Base-by-base conservation (phyloP, 1,284 basidiomycete species). In the Marasmius sp. region DNA sequence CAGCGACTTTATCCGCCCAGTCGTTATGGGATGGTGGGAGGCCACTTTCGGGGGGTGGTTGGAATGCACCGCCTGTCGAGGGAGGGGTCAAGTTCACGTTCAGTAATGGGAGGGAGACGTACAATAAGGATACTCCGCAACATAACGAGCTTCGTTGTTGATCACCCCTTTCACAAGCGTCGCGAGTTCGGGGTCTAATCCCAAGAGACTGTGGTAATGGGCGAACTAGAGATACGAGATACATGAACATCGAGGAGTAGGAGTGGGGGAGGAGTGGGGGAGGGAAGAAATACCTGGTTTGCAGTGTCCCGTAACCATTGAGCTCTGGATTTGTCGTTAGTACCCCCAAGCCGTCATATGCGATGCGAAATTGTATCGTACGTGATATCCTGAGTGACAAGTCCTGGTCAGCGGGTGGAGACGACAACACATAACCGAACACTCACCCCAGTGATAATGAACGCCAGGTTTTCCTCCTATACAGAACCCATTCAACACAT, bases 221-320 rank as follows among this genome's bases (percentile, higher is more conserved):
- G 87, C 85, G 65, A 92, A 87, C 85, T 91, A 59, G 22, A 58
- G 41, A 52, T 52, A 33, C 36, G 51, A 58, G 45, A 61, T n/a
- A n/a, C n/a, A n/a, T n/a, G n/a, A n/a, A n/a, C n/a, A n/a, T n/a
- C n/a, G n/a, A n/a, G n/a, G n/a, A n/a, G 6, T 18, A 22, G 11
- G 14, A n/a, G 59, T 34, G 27, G 12, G 22, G 22, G 41, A 18
- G 36, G n/a, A 53, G 22, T n/a, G n/a, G n/a, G n/a, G n/a, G n/a
- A n/a, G n/a, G n/a, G n/a, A n/a, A n/a, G n/a, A n/a, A n/a, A n/a
- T 59, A 84, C 87, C 74, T 91, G 88, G 67, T 91, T 91, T n/a
- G 84, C 88, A 20, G 89, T 90, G 68, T 91, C 89, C 56, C 89
- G 83, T 53, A 91, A 77, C 89, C 89, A 88, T 68, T 87, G 86